These are phyloP conservation scores for Trametes pubescens DNA, from an alignment of 1,284 basidiomycete genomes.

Conservation along the genomic window DNA sequence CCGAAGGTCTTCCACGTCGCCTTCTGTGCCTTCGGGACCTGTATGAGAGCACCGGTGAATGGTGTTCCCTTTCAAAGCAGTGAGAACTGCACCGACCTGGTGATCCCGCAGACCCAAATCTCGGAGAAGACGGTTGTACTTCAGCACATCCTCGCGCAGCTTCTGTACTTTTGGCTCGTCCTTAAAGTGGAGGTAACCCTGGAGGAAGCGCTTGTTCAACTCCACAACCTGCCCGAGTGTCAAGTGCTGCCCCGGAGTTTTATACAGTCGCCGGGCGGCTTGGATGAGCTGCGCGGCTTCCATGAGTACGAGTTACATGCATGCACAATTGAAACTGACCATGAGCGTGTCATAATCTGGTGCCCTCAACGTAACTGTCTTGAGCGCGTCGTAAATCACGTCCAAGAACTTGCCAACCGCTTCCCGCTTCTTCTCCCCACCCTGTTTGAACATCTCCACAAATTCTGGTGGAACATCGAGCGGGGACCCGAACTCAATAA, in stretches of 20 bases:
- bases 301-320: slow-evolving; percentile 2
- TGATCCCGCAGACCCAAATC: slow-evolving; percentile 98
- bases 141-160: slow-evolving; percentile 85
- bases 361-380: slow-evolving; percentile 95
- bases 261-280: slow-evolving; percentile 94
- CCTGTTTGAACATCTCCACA: slow-evolving; percentile 91
- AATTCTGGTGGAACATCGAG: slow-evolving; percentile 89
- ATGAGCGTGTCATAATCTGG: slow-evolving; percentile 99
- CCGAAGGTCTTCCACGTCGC: slow-evolving; percentile 90
- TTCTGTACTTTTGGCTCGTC: slow-evolving; percentile 92
- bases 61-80: background rate
- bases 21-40: slow-evolving; percentile 86
- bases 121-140: slow-evolving; percentile 91
- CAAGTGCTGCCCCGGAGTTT: slow-evolving; percentile 93
- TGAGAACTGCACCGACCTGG: slow-evolving; percentile 65
- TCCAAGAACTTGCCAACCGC: slow-evolving; percentile 93
- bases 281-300: slow-evolving; percentile 78
- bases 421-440: slow-evolving; percentile 89
- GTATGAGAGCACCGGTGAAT: background rate
- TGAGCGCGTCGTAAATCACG: slow-evolving; percentile 94
- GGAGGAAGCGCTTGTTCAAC: slow-evolving; percentile 93
- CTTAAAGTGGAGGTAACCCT: slow-evolving; percentile 94
- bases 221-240: slow-evolving; percentile 98
- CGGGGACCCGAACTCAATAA: slow-evolving; percentile 96
- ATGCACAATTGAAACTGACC: slow-evolving; percentile 54